These are phyloP conservation scores for Raffaelea albimanens DNA, from an alignment of 2,329 filamentous ascomycete genomes.

Conservation along the genomic window DNA sequence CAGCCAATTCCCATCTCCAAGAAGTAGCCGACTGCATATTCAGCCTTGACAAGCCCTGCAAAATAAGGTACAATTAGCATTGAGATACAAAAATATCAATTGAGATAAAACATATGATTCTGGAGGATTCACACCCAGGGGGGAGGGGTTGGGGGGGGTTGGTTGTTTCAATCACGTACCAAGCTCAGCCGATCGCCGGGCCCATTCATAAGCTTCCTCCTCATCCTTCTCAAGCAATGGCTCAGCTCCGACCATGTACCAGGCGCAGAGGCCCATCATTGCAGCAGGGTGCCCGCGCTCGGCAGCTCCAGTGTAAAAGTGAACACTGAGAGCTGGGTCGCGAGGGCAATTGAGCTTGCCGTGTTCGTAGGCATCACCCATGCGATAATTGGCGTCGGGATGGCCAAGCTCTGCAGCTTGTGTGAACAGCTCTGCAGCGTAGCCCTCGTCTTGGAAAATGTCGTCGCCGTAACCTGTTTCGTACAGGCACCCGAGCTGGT, in stretches of 20 bases:
- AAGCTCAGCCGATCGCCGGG: conserved; percentile 71
- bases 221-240: conserved; percentile 92
- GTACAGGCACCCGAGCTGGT: conserved; percentile 80
- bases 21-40: conserved; percentile 94
- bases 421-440: conserved; percentile 89
- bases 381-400: conserved; percentile 70
- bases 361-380: conserved; percentile 97
- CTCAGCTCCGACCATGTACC: conserved; percentile 94
- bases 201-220: conserved; percentile 94
- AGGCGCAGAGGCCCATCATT: conserved; percentile 98
- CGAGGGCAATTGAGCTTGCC: conserved; percentile 78
- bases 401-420: conserved; percentile 90
- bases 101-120: not conserved
- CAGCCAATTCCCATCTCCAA: conserved; percentile 98
- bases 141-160: no score
- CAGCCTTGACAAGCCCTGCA: conserved; percentile 60
- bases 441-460: conserved; percentile 80
- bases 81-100: not conserved
- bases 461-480: conserved; percentile 92
- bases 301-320: conserved; percentile 93
- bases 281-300: conserved; percentile 73
- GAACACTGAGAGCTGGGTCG: conserved; percentile 86
- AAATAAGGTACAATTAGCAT: not conserved
- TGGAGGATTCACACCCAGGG: no score
- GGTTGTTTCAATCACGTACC: conserved; percentile 47